These are phyloP conservation scores for Trametopsis cervina DNA, from an alignment of 768 basidiomycete species.

Conservation along the genomic window DNA sequence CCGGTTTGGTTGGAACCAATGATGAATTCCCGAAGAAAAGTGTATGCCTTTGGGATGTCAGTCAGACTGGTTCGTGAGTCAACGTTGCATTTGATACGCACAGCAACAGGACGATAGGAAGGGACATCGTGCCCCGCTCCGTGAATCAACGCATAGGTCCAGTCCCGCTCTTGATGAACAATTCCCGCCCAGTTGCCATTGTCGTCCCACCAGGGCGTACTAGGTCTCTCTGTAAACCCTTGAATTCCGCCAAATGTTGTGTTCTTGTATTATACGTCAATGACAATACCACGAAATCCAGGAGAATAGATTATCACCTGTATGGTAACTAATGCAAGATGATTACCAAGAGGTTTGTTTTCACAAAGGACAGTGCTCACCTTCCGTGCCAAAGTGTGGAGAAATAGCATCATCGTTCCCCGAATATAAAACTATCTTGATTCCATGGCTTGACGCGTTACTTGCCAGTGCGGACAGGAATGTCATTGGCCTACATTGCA, in stretches of 20 bases:
- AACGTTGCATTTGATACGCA: conserved; percentile 43
- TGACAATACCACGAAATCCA: no score
- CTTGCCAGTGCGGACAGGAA: conserved; percentile 60
- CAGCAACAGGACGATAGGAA: conserved; percentile 32
- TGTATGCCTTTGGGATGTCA: conserved; percentile 39
- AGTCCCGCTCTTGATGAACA: conserved; percentile 67
- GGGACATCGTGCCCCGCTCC: conserved; percentile 37
- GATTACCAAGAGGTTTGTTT: no score
- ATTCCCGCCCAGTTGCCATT: conserved; percentile 55
- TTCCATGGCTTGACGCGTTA: conserved; percentile 45
- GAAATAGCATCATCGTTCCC: conserved; percentile 68
- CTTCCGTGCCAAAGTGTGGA: conserved; percentile 56
- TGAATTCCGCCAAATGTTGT: conserved; percentile 74
- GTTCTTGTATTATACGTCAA: conserved; percentile 32
- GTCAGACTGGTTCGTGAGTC: conserved; percentile 22
- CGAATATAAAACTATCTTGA: conserved; percentile 53
- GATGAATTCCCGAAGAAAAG: conserved; percentile 61
- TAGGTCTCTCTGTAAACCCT: conserved; percentile 63
- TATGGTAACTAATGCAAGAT: no score
- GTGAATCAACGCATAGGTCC: conserved; percentile 34
- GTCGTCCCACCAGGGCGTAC: conserved; percentile 63
- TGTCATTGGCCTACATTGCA: conserved; percentile 50
- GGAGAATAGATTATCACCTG: no score
- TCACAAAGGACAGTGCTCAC: conserved; percentile 28
- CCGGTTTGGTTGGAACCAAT: conserved; percentile 58